Conservation (phyloP, 768 basidiomycete species). For the Boletus pseudo-olivaceus region DNA sequence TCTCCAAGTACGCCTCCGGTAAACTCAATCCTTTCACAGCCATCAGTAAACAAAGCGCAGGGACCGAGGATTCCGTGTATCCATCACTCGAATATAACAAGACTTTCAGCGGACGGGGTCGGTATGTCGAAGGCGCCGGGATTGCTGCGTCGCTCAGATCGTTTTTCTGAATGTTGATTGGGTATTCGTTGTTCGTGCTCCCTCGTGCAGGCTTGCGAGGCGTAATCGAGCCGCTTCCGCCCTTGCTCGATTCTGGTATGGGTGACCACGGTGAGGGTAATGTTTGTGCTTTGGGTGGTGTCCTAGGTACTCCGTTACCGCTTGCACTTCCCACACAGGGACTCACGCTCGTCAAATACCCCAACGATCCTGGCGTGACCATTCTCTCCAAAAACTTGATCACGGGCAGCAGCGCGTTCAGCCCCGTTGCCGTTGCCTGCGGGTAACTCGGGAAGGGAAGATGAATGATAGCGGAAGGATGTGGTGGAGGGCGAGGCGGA, state of each 20-base stretch:
- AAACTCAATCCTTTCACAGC: conserved; percentile 59
- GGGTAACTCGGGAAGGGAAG: conserved; percentile 74
- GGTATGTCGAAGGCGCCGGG: conserved; percentile 28
- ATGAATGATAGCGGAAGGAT: conserved; percentile 69
- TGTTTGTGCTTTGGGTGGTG: conserved; percentile 8
- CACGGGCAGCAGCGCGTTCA: conserved; percentile 58
- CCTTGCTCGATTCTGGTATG: conserved; percentile 15
- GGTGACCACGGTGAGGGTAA: conserved; percentile 16
- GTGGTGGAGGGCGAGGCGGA: conserved; percentile 65
- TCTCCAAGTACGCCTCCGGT: conserved; percentile 88
- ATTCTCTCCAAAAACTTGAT: conserved; percentile 67
- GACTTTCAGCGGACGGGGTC: conserved; percentile 65
- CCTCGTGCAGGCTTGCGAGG: conserved; percentile 5
- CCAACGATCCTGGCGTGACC: conserved; percentile 43
- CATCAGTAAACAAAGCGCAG: conserved; percentile 88
- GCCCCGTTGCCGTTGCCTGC: conserved; percentile 47
- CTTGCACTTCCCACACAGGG: background rate
- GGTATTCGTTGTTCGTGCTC: conserved; percentile 17
- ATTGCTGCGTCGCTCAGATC: conserved; percentile 10
- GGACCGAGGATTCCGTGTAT: conserved; percentile 89
- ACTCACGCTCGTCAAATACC: conserved; percentile 12
- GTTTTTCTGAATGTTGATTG: conserved; percentile 3
- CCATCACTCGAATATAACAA: conserved; percentile 83
- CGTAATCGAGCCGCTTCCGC: conserved; percentile 19
- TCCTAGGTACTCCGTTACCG: conserved; percentile 6